Base-by-base conservation (phyloP, 2,329 filamentous ascomycete genomes). In the Phyllosticta citrichinensis region DNA sequence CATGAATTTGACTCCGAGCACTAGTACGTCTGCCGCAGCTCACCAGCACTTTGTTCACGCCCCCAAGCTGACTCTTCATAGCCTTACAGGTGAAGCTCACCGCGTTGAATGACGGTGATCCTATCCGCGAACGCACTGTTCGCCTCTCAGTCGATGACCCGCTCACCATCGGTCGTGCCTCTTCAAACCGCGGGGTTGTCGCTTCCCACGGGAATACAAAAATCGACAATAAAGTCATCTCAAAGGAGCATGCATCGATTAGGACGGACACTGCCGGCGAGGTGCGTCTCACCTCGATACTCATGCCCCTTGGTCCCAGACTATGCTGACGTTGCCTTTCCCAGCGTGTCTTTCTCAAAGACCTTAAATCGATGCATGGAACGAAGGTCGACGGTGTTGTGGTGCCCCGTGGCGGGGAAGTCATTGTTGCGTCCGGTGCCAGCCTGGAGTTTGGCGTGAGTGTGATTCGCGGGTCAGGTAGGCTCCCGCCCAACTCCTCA, bases 151-250 rank as follows among this genome's bases (percentile, higher is more conserved):
- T 71, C 8, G 65, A 65, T 52, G 47, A 66, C 10, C 65, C 64
- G 10, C 65, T 76, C 30, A 66, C 66, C 22, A 72, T 80, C 64
- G 77, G 77, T 35, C 76, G 77, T 24, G 71, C 77, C 0, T 80
- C 77, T 11, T 73, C 68, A 58, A 57, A 62, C 30, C 60, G 60
- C 64, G 79, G 73, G 51, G 72, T 76, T 51, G 68, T 72, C 58
- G 69, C 77, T 66, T 69, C 73, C 63, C 47, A 66, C 5, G 71
- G 81, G 65, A 91, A 90, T 70, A 83, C 79, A 17, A 89, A 80
- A 79, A 87, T 89, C 62, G 82, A 89, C 65, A 87, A 83, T 61
- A 83, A 87, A 0, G 87, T 90, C 40, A 87, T 91, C 78, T 89
- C 87, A 24, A 79, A 87, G 53, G 70, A 82, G 11, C 87, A 91